A percentile compares a stretch with the other conserved stretches of the same genome.
These are phyloP conservation scores for Macadamia tetraphylla DNA, from an alignment of 164 flowering plant species.

Conservation along the genomic window DNA sequence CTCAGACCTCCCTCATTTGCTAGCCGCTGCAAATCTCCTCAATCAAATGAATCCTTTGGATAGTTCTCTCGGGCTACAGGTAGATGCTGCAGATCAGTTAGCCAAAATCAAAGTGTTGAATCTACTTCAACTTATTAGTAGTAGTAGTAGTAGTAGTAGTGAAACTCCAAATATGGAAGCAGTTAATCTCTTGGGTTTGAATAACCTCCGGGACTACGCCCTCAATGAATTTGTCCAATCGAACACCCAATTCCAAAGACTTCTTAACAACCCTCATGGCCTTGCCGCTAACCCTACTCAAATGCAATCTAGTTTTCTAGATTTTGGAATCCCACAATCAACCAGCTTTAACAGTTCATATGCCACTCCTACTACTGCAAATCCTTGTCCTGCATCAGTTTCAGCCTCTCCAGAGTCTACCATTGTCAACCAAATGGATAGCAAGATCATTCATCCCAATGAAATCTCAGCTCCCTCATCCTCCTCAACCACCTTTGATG, in stretches of 20 bases:
- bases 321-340: constrained; percentile 6
- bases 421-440: not conserved
- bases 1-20: not conserved
- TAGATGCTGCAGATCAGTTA: not conserved
- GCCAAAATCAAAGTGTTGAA: not conserved
- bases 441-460: not conserved
- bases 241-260: constrained; percentile 9
- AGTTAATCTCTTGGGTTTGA: constrained; percentile 13
- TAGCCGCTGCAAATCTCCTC: not conserved
- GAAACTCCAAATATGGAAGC: constrained; percentile 15
- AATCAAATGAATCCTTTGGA: not conserved
- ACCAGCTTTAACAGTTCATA: constrained; percentile 3
- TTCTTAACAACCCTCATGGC: constrained; percentile 1
- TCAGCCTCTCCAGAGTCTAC: constrained; percentile 13
- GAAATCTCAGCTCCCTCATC: not conserved
- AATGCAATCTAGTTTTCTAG: not conserved
- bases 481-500: not conserved
- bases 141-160: not conserved
- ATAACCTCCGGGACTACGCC: constrained; percentile 1
- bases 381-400: constrained; percentile 14
- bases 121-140: not conserved
- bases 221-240: constrained; percentile 9
- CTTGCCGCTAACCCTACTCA: constrained; percentile 3
- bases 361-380: not conserved
- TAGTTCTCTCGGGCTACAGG: not conserved